Evolutionary conservation across 202 grass and related monocot species (phyloP), one percentile per base, ranked within the genome.

Genomic region (Alloteropsis angusta): DNA sequence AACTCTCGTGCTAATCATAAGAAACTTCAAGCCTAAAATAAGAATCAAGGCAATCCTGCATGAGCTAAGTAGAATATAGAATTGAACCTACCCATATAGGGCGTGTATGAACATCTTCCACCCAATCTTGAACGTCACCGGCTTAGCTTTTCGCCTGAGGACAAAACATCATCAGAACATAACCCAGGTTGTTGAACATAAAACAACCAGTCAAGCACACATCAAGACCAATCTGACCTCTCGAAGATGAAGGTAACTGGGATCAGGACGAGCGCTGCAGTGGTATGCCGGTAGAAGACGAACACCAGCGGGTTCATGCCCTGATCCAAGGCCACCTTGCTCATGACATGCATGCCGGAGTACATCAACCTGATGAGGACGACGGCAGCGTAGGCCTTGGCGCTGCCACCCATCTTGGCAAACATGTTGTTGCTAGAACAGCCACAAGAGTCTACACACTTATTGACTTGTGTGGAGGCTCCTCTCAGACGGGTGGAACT

Each of bases 261-360:
- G 34, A 87, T 79, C 28, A 92, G n/a, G 2, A 90, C 39, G 11
- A 92, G 38, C 25, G 90, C 84, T 0, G 85, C 93, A 3, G 72
- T 78, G 2, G 82, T 80, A 50, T 96, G 93, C 7, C 93, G 82
- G 8, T 92, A 96, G 87, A 96, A 90, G 7, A 96, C 14, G 57
- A 93, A 96, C 37, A 96, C 83, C 28, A 84, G 71, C 0, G 93
- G 84, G 80, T 85, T 96, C 85, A 93, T 76, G 79, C 93, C 93
- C 12, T 81, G 61, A 59, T 96, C 85, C 67, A 96, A 56, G 42
- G 90, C 85, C 4, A 85, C 74, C 85, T 96, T 96, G 37, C 89
- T 88, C 47, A 96, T 59, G 37, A 92, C 74, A 60, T 92, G 88
- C 75, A 92, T 83, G 26, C 89, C 89, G 2, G 93, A 76, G 75